Conservation (phyloP, 2,329 filamentous ascomycete genomes). For the Penicillium sp. region DNA sequence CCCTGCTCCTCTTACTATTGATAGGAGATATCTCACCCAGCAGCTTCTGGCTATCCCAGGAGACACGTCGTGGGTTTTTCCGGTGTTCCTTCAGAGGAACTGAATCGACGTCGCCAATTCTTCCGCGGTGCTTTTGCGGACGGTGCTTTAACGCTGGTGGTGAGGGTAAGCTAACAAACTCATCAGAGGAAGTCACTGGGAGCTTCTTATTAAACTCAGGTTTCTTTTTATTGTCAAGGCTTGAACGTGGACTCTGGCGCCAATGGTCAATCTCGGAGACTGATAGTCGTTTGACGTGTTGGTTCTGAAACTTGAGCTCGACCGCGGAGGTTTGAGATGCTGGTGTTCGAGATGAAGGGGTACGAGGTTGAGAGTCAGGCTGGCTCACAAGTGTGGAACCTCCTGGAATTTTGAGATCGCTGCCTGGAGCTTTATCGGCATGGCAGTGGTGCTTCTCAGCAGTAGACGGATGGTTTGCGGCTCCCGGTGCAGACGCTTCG, state of each 20-base stretch:
- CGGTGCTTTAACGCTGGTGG: conserved; percentile 36
- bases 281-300: conserved; percentile 35
- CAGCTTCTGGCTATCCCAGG: conserved; percentile 33
- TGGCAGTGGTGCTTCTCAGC: conserved; percentile 1
- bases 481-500: background rate
- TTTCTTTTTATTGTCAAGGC: conserved; percentile 27
- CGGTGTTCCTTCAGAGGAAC: conserved; percentile 15
- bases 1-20: conserved; percentile 9
- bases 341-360: conserved; percentile 23
- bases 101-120: conserved; percentile 19
- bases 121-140: conserved; percentile 32
- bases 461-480: background rate
- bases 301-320: conserved; percentile 33
- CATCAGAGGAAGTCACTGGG: conserved; percentile 23
- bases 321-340: conserved; percentile 26
- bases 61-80: conserved; percentile 30
- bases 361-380: conserved; percentile 17
- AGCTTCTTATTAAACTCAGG: conserved; percentile 28
- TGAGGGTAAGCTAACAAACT: conserved; percentile 26
- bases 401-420: conserved; percentile 7
- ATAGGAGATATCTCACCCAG: conserved; percentile 22
- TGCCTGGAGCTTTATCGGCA: background rate
- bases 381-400: conserved; percentile 4
- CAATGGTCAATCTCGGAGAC: conserved; percentile 32
- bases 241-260: conserved; percentile 27